Base-by-base conservation (phyloP, 2,329 filamentous ascomycete genomes). In the Fusarium staphyleae region DNA sequence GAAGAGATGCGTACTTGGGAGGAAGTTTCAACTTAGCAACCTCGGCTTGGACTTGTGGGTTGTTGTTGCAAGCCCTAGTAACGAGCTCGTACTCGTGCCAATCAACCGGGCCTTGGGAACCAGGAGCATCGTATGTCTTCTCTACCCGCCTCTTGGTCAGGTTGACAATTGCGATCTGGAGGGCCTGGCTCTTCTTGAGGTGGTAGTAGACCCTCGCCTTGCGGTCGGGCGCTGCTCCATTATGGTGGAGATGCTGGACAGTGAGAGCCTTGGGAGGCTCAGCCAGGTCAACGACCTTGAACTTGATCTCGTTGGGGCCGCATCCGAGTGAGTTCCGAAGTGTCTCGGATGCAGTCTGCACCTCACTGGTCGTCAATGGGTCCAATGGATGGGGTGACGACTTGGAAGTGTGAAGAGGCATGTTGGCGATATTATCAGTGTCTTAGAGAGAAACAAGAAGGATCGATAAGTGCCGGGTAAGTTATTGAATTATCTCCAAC, bases 11-110 rank as follows among this genome's bases (percentile, higher is more conserved):
- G 18, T 52, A 56, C 52, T 52, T 34, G 14, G 52, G 37, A 3
- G 57, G 57, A 8, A 61, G 47, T 19, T 61, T 61, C 5, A 61
- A 29, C 16, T 61, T 61, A 19, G 51, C 44, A 33, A 61, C 36
- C 30, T 61, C 57, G 11, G 57, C 57, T 13, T 43, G 19, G 22
- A 61, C 55, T 9, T 43, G 51, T 2, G 57, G 57, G 10, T 61
- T 47, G 33, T 19, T 32, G 33, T 35, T 39, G 28, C 52, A 56
- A 4, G 52, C 43, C 15, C 29, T n/a, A 7, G 34, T 46, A 12
- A 56, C 11, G 4, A 52, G 43, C 32, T 56, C 52, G 12, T 24
- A 56, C 48, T 56, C 52, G 7, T 32, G 26, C 52, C 52, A 56
- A 6, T 56, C 52, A 11, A 56, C 52, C 3, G 52, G 52, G 1